Evolutionary conservation across 768 basidiomycete species (phyloP).

Genomic region (Myochromella boudieri): DNA sequence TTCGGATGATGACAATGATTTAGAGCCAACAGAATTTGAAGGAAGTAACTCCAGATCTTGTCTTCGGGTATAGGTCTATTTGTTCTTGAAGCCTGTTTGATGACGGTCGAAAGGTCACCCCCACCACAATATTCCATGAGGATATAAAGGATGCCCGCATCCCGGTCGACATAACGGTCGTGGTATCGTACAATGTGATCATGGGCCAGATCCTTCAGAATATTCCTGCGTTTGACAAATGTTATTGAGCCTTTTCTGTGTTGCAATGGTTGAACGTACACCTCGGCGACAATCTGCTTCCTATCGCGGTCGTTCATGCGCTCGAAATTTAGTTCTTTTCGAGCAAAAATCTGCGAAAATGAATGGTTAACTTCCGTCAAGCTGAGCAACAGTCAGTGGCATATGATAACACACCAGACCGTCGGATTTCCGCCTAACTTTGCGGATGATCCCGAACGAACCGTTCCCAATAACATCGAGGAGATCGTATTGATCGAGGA

Average conservation of each 20-base stretch:
- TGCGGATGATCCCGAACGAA: constrained; percentile 96
- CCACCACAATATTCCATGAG: constrained; percentile 99
- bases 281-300: constrained; percentile 97
- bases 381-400: too few relatives aligned
- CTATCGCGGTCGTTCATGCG: constrained; percentile 95
- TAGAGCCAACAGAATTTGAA: constrained; percentile 87
- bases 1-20: constrained; percentile 91
- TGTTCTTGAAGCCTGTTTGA: constrained; percentile 72
- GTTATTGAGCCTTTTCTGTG: not conserved
- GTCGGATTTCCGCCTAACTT: constrained; percentile 84
- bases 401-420: constrained; percentile 59
- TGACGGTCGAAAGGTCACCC: constrained; percentile 87
- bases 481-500: constrained; percentile 81
- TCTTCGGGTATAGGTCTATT: constrained; percentile 85
- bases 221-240: constrained; percentile 59
- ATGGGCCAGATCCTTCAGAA: constrained; percentile 93
- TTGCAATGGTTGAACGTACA: constrained; percentile 54
- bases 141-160: constrained; percentile 90
- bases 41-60: constrained; percentile 93
- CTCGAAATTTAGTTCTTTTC: constrained; percentile 97
- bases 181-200: constrained; percentile 96
- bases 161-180: constrained; percentile 89
- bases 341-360: constrained; percentile 65
- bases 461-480: constrained; percentile 95
- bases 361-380: too few relatives aligned